Evolutionary conservation across 2,329 filamentous ascomycete species (phyloP), one percentile per base, ranked within the genome.

Genomic region (Trichoderma brevicompactum): DNA sequence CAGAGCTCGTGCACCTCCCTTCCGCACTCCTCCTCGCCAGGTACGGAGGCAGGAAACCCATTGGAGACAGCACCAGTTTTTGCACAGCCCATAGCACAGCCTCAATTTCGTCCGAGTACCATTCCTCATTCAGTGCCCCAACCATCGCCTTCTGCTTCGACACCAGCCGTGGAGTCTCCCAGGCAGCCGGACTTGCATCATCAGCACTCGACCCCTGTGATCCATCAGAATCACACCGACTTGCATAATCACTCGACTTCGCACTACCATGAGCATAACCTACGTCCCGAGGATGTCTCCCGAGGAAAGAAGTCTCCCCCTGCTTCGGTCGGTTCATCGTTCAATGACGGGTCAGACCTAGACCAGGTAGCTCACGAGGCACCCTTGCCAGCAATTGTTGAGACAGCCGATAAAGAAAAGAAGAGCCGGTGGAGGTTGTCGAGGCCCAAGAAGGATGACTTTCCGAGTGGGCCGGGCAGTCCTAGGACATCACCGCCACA

Each of bases 1-100:
- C 93, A 97, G 69, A 97, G 94, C 74, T 98, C 95, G 15, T 90
- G 87, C 7, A 87, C 91, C 15, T 97, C 94, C 7, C 80, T 96
- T 15, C 75, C 80, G 6, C 77, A 62, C 40, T 82, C 80, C 12
- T 75, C 77, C 1, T 85, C 84, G 6, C 84, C 85, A 2, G 76
- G 72, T 40, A 67, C 74, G 23, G 85, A 87, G 68, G 67, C 73
- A 4, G 62, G 76, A 2, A 83, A 85, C 66, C 82, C 83, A 0
- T 71, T 84, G 67, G 83, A 86, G 23, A 41, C 58, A n/a, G 38
- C 40, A 15, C 60, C 55, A 12, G 32, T 23, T 28, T 41, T 58
- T 32, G 34, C 55, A 61, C 61, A 61, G 40, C 49, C 62, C 34
- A 23, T 53, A 40, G 44, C 66, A 23, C 71, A 70, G 36, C 68